Evolutionary conservation across 2,329 filamentous ascomycete genomes (phyloP), one percentile per base, ranked within the genome.

Genomic region (Fusarium transvaalense): DNA sequence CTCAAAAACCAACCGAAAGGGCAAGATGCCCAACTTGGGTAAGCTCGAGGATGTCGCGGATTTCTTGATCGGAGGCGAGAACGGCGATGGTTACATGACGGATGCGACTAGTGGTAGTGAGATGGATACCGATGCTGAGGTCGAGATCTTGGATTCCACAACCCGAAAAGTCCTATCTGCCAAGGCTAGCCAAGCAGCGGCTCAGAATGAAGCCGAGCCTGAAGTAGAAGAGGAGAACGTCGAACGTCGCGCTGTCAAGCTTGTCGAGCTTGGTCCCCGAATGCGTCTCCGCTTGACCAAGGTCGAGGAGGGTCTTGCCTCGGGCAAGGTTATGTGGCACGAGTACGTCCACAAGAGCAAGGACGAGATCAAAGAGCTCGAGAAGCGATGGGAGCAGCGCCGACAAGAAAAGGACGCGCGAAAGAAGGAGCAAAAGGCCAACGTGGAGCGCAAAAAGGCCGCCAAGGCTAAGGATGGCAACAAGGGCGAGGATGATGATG

Each of bases 251-350:
- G 94, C 92, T 0, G 92, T 99, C 23, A 97, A 97, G 78, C 84
- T 99, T 9, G 90, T 97, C 5, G 96, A 99, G 80, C 83, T 99
- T 1, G 96, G 96, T 1, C 96, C 96, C 2, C 89, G 96, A 55
- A 91, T 99, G 91, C 91, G 88, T 64, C 82, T 99, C 39, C 89
- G 95, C 32, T 84, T 99, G 80, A 94, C 93, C 56, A 99, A 99
- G 82, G 94, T 99, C 6, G 96, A 99, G 77, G 96, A 99, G 73
- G 96, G 95, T 2, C 81, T 98, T 9, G 97, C 94, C 74, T 86
- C 88, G 27, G 96, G 96, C 50, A 96, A 93, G 78, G 87, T 97
- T 58, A 92, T 99, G 92, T 99, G 96, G 96, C 96, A 99, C 79
- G 94, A 97, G 77, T 97, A 93, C 76, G 89, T 98, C 54, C 88